These are phyloP conservation scores for Venturiaceae sp. DNA, from an alignment of 2,329 filamentous ascomycete species.

Conservation along the genomic window DNA sequence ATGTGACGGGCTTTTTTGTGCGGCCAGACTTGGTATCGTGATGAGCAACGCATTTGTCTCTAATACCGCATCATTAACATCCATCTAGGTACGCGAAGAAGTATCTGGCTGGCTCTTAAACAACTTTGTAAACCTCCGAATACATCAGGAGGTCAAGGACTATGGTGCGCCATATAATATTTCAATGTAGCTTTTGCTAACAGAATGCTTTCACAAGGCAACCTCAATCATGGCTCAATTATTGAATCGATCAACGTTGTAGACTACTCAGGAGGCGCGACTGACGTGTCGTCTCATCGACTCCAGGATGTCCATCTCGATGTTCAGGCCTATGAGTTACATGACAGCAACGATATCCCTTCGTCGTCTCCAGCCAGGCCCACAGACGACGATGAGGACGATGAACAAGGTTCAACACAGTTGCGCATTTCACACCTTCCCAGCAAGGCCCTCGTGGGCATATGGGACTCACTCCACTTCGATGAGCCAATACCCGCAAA, in stretches of 20 bases:
- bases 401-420: conserved; percentile 18
- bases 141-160: conserved; percentile 22
- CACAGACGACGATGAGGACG: conserved; percentile 14
- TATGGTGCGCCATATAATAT: conserved; percentile 16
- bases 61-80: background rate
- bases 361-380: conserved; percentile 12
- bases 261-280: conserved; percentile 24
- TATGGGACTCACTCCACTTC: conserved; percentile 36
- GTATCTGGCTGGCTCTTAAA: conserved; percentile 26
- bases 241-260: conserved; percentile 27
- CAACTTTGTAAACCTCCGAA: conserved; percentile 21
- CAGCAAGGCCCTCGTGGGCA: conserved; percentile 26
- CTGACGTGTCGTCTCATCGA: conserved; percentile 14
- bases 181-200: background rate
- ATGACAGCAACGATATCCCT: conserved; percentile 15
- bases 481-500: conserved; percentile 30
- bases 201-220: conserved; percentile 13
- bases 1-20: conserved; percentile 8
- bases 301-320: conserved; percentile 28
- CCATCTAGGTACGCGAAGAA: conserved; percentile 23
- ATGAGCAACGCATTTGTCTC: conserved; percentile 16
- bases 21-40: conserved; percentile 17
- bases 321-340: conserved; percentile 32
- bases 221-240: conserved; percentile 16
- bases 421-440: conserved; percentile 27